Base-by-base conservation (phyloP, 768 basidiomycete genomes). In the Suillus placidus region DNA sequence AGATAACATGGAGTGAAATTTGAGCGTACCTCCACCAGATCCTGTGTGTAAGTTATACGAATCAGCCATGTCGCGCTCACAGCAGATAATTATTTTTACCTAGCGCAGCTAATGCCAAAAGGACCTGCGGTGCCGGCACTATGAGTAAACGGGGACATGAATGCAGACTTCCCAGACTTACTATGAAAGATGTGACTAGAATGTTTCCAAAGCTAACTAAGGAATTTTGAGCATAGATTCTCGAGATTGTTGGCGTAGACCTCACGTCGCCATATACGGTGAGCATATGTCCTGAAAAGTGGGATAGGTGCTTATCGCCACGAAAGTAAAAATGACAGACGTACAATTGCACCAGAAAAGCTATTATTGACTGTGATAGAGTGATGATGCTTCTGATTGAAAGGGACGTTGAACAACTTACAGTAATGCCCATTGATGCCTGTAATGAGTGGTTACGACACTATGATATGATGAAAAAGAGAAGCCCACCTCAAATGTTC, bases 251-350 rank as follows among this genome's bases (percentile, higher is more conserved):
- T 13, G 13, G 2, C 23, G 12, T 52, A 32, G 64, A 23, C 66
- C 78, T 69, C 63, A 78, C 78, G 62, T 69, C 74, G 77, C 79
- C 79, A 79, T 66, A 79, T 72, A 35, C 78, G 78, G 68, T 79
- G 73, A 14, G 78, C 78, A 66, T 79, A 79, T 67, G 73, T 74
- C 71, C 78, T 79, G 30, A 62, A 62, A 37, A 7, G 13, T 4
- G 26, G 12, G 32, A 60, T 60, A 3, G 0, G 18, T 60, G 18
- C 18, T 42, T 43, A 58, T 30, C 7, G 35, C 37, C 55, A 43
- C 8, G 47, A 35, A n/a, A 16, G 43, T 8, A 30, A 20, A 37
- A 14, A 43, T 51, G 26, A 62, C 32, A 26, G 23, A 62, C 77
- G 42, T 47, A 79, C 78, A 80, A 62, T 70, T 79, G 78, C 49